Evolutionary conservation across 2,329 filamentous ascomycete species (phyloP), one percentile per base, ranked within the genome.

Genomic region (Dothideomycetes sp.): DNA sequence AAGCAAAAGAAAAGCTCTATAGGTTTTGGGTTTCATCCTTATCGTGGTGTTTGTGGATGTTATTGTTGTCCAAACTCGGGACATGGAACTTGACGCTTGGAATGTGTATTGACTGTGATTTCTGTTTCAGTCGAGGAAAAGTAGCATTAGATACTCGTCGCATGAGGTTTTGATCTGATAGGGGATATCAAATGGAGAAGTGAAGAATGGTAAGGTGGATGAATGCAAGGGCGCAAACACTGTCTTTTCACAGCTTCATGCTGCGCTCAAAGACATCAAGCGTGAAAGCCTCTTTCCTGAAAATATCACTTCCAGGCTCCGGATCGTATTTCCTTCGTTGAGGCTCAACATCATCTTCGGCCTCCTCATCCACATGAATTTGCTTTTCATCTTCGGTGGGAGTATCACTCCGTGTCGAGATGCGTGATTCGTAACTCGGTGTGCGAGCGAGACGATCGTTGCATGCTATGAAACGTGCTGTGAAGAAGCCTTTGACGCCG

Each of bases 401-500:
- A 11, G 28, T 42, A 11, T 42, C 39, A 16, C 32, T 42, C 16
- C 31, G 31, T 5, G 39, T 35, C 2, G 39, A 42, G 13, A 34
- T 35, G 11, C 32, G 32, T 7, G 40, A 43, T 7, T 43, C 40
- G 17, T 36, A 43, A 22, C 40, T 43, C 15, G 40, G 40, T 7
- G 40, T 36, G 16, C 40, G 40, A 19, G 40, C 32, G n/a, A 43
- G 32, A 20, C 46, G 44, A 38, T 45, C 41, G 10, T 29, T 39
- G 11, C 33, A 39, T 8, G 35, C 43, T 13, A 48, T 35, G 23
- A 54, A 52, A 13, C 45, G 45, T 7, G 53, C 55, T 11, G 47
- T 48, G 39, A 55, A 60, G 48, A 94, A 94, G 0, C 89, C 89
- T 48, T 82, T 74, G 1, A 89, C 82, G 0, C 84, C 87, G 59